These are phyloP conservation scores for Phytophthora palmivora DNA, from an alignment of 352 stramenopile genomes.

Conservation along the genomic window DNA sequence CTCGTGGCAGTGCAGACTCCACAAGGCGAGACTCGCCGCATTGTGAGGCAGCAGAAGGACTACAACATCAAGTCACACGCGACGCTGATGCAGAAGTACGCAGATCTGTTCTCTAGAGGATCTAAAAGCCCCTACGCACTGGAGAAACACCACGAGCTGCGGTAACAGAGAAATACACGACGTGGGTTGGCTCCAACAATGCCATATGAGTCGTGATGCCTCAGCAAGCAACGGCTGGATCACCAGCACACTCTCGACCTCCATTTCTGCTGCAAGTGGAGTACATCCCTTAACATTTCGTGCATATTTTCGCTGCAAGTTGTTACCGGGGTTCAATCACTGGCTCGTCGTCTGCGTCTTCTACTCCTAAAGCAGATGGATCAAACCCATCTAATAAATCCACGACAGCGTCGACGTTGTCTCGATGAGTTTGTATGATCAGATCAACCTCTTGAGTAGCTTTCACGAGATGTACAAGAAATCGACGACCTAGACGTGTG, in stretches of 20 bases:
- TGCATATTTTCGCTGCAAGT: constrained; percentile 52
- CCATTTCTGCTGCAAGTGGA: constrained; percentile 51
- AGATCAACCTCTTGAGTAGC: constrained; percentile 54
- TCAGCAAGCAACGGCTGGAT: too few species aligned
- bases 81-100: constrained; percentile 72
- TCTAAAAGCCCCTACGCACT: constrained; percentile 78
- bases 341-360: constrained; percentile 6
- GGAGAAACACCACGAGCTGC: constrained; percentile 79
- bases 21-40: constrained; percentile 35
- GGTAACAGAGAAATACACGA: constrained; percentile 24
- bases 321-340: constrained; percentile 39
- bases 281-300: constrained; percentile 48
- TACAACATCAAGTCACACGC: constrained; percentile 65
- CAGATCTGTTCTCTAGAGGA: constrained; percentile 71
- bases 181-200: too few species aligned
- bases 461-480: constrained; percentile 43
- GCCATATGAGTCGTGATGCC: too few species aligned
- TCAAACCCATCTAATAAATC: constrained; percentile 71
- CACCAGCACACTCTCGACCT: too few species aligned
- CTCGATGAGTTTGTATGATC: constrained; percentile 56
- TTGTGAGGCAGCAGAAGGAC: constrained; percentile 70
- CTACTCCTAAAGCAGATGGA: constrained; percentile 18
- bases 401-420: constrained; percentile 60
- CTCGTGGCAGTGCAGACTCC: constrained; percentile 66
- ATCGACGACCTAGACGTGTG: constrained; percentile 61